Conservation (phyloP, 208 protist genomes). For the Acanthamoeba royreba region DNA sequence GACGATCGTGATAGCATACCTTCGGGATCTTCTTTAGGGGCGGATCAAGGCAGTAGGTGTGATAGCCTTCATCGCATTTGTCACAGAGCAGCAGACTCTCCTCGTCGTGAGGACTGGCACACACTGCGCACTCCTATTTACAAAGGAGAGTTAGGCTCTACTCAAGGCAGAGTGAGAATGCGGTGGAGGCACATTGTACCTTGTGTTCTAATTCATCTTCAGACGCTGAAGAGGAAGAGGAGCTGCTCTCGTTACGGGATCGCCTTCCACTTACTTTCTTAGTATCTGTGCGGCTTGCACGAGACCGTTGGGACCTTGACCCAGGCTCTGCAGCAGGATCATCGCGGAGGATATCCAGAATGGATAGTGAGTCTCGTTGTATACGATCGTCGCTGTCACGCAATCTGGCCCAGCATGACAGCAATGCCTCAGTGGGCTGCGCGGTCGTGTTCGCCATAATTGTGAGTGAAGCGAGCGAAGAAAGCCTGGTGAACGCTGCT, state of each 20-base stretch:
- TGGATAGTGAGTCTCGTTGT: neutral
- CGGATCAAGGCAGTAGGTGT: conserved; percentile 39
- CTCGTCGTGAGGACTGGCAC: neutral
- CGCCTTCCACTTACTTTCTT: neutral
- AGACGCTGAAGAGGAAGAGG: neutral
- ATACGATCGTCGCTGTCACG: neutral
- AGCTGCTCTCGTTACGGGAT: neutral
- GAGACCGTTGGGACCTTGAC: neutral
- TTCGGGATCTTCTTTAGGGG: conserved; percentile 16
- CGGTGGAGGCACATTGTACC: neutral
- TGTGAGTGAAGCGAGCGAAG: neutral
- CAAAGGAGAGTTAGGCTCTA: neutral
- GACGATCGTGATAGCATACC: neutral
- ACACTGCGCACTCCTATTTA: neutral
- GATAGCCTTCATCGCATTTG: conserved; percentile 15
- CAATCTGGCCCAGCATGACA: neutral
- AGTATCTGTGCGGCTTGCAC: neutral
- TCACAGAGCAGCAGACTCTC: conserved; percentile 37
- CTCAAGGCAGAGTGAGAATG: neutral
- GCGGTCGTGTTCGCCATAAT: neutral
- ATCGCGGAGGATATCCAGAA: too few species aligned
- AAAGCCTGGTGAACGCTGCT: too few species aligned
- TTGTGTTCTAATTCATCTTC: conserved; percentile 16
- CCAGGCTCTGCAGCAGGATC: neutral
- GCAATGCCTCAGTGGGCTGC: neutral